These are phyloP conservation scores for Scedosporium minutisporum DNA, from an alignment of 2,329 filamentous ascomycete species.

Conservation along the genomic window DNA sequence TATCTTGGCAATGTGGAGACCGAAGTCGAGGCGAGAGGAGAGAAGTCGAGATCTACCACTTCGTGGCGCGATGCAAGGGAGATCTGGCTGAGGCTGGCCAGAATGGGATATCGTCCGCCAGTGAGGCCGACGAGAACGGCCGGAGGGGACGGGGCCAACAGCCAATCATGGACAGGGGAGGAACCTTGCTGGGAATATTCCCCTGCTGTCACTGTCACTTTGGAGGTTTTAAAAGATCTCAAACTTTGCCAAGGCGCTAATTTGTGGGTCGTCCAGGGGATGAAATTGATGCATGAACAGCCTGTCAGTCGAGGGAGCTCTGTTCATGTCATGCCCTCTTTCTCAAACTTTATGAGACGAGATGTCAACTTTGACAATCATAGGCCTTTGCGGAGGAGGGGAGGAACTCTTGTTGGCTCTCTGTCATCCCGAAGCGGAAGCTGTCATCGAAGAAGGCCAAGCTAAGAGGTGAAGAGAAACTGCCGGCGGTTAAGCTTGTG, in stretches of 20 bases:
- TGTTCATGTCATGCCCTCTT: not conserved
- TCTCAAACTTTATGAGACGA: not conserved
- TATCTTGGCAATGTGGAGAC: not conserved
- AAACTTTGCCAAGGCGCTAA: not conserved
- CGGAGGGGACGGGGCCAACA: not conserved
- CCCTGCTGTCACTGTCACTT: not conserved
- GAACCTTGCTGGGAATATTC: not conserved
- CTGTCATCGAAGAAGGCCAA: not conserved
- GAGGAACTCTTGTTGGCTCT: not conserved
- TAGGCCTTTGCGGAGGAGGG: not conserved
- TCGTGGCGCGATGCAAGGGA: not conserved
- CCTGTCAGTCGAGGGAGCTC: not conserved
- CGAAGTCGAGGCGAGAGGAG: not conserved
- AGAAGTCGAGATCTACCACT: not conserved
- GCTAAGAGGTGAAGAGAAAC: too few species aligned
- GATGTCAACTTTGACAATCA: not conserved
- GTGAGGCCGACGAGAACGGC: not conserved
- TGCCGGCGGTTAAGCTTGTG: too few species aligned
- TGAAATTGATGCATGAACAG: not conserved
- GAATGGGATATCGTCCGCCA: not conserved
- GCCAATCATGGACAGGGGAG: not conserved
- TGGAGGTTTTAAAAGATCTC: not conserved
- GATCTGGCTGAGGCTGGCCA: not conserved
- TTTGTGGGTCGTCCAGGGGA: not conserved
- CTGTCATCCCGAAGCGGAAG: not conserved